Base-by-base conservation (phyloP, 805 yeast genomes). In the Alloascoidea hylecoeti region DNA sequence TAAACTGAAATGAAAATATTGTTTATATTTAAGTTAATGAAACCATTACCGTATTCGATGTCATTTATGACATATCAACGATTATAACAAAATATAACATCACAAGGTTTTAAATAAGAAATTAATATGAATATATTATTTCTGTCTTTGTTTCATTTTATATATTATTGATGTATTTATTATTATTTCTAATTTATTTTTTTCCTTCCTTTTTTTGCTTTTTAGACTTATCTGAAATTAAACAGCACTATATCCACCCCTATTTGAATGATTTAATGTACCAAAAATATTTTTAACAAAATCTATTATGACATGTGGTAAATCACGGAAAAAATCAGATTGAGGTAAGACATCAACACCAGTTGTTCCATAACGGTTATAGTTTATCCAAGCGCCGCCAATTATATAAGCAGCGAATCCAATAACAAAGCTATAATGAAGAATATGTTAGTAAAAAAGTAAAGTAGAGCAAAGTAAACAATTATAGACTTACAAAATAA, bases 211-310 rank as follows among this genome's bases (percentile, higher is more conserved):
- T n/a, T n/a, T n/a, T n/a, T n/a, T n/a, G n/a, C n/a, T n/a, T n/a
- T n/a, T n/a, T n/a, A n/a, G n/a, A n/a, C n/a, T n/a, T n/a, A n/a
- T n/a, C n/a, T n/a, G 30, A 23, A 9, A 9, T 60, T 64, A 88
- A 6, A 92, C 94, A 27, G 96, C 97, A 52, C 94, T 78, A 56
- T 92, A 89, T 15, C 95, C 97, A 17, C 94, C 94, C 53, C 95
- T 70, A 48, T 65, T 63, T 35, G 70, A 60, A 17, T 53, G 41
- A 39, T 66, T 59, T 38, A 78, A 65, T 23, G 88, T 84, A 37
- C 70, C 71, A 33, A 74, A 60, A 3, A 88, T 66, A 57, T 88
- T 95, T 44, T 63, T 67, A 34, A 71, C 46, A 43, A 88, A 77
- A 46, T 84, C 95, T 23, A 77, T 59, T 37, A 85, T 73, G 51